Base-by-base conservation (phyloP, 495 filamentous ascomycete genomes). In the Arthonia radiata region DNA sequence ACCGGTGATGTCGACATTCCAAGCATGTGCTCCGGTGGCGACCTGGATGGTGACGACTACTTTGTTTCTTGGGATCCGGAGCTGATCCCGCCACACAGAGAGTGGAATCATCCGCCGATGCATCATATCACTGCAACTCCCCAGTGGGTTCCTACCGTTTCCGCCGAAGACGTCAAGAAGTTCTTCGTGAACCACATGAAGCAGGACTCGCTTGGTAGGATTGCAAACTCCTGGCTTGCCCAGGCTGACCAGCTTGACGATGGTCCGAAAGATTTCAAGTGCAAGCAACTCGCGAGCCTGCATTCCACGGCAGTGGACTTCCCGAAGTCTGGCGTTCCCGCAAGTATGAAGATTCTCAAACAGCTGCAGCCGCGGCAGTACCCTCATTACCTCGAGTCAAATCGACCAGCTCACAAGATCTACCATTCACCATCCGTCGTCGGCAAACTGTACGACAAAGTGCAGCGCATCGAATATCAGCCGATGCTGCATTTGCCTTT, bases 111-210 rank as follows among this genome's bases (percentile, higher is more conserved):
- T 18, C 43, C 55, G 2, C 71, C 83, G 0, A 90, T 92, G 78
- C 52, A 67, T 28, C 83, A 73, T 38, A 52, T 50, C 0, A 46
- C 59, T 2, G 55, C 61, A 3, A 44, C 48, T 10, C 51, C 54
- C 17, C 29, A 38, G 17, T 48, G 71, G 4, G 43, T 59, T 4
- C 46, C 59, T 3, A 49, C 64, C 11, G 72, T 91, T 5, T 62
- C 54, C 0, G 52, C 73, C 0, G 49, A 64, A 10, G 71, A 81
- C 30, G 59, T 94, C 23, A 73, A 61, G 2, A 54, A 62, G 1
- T 93, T 93, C 48, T 99, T 93, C 39, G 76, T 92, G 5, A 61
- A 55, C 0, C 92, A 83, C 40, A 92, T 99, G 68, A 90, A 89
- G 46, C 79, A 90, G 35, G 77, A 94, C 43, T 59, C 58, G 15